phyloP scores from a whole-genome alignment of 1,284 basidiomycete genomes.

The Inonotus hispidus region DNA sequence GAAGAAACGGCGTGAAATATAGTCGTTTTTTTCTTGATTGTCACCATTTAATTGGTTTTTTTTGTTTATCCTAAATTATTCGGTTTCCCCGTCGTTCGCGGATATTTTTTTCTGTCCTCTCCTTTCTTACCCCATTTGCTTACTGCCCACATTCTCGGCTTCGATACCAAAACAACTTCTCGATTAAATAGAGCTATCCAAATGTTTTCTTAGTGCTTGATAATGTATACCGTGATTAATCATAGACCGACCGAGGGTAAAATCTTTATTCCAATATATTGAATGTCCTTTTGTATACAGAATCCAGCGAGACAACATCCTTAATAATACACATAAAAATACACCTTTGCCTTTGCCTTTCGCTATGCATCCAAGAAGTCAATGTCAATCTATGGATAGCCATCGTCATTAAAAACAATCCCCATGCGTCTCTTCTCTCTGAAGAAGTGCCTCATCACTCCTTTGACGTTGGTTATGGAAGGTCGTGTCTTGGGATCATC shows the following conservation, averaged over 20 bases:
- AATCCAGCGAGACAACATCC: background rate
- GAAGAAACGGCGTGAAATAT: slow-evolving; percentile 41
- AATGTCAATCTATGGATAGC: background rate
- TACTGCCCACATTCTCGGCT: background rate
- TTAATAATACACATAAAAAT: background rate
- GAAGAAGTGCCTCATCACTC: slow-evolving; percentile 6
- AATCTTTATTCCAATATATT: background rate
- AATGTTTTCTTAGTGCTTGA: slow-evolving; percentile 16
- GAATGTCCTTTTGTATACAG: background rate
- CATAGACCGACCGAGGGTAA: too few species aligned
- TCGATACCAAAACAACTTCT: too few species aligned
- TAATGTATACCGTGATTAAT: slow-evolving; percentile 13
- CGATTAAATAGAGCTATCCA: too few species aligned
- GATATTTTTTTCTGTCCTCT: background rate
- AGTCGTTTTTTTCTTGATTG: background rate
- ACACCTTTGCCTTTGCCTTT: background rate
- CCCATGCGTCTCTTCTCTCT: slow-evolving; percentile 8
- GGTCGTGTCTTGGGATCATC: slow-evolving; percentile 11
- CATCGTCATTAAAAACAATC: slow-evolving; percentile 4
- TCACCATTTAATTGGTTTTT: background rate
- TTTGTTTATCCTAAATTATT: slow-evolving; percentile 1
- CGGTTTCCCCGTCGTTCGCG: background rate
- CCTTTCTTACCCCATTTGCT: background rate
- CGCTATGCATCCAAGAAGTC: background rate
- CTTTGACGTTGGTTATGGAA: slow-evolving; percentile 3